Conservation (phyloP, 2,329 filamentous ascomycete species). For the Penicillium janthinellum region DNA sequence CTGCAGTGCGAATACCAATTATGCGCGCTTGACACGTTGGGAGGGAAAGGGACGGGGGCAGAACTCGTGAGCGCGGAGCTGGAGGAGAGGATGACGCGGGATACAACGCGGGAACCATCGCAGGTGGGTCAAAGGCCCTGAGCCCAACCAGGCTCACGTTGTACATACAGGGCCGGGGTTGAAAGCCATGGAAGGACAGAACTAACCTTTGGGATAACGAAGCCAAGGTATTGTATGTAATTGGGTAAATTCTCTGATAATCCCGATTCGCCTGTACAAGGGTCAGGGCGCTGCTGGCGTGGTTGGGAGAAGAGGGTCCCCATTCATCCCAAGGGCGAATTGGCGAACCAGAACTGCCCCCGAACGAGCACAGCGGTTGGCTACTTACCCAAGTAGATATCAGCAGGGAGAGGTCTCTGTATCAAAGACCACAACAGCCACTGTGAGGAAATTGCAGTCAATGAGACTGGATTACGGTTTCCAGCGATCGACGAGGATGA, state of each 20-base stretch:
- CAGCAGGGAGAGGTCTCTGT: background rate
- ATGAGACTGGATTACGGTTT: background rate
- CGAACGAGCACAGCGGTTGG: slow-evolving; percentile 21
- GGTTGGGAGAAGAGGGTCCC: slow-evolving; percentile 26
- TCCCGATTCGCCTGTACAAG: slow-evolving; percentile 28
- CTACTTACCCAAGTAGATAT: slow-evolving; percentile 21
- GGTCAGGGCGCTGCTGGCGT: slow-evolving; percentile 20
- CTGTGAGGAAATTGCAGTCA: background rate
- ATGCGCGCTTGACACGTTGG: slow-evolving; percentile 23
- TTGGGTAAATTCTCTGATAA: slow-evolving; percentile 13
- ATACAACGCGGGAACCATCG: slow-evolving; percentile 27
- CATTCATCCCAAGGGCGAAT: slow-evolving; percentile 34
- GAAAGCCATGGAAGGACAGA: background rate
- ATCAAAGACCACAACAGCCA: slow-evolving; percentile 6
- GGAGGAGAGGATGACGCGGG: slow-evolving; percentile 34
- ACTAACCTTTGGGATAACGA: slow-evolving; percentile 18
- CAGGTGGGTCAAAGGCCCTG: slow-evolving; percentile 31
- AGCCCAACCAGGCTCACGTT: slow-evolving; percentile 34
- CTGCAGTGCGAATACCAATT: slow-evolving; percentile 32
- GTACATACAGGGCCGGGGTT: slow-evolving; percentile 29
- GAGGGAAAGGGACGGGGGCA: slow-evolving; percentile 6
- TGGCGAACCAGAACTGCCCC: slow-evolving; percentile 42
- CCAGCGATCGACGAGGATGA: background rate
- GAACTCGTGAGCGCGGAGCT: slow-evolving; percentile 17
- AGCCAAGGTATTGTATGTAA: slow-evolving; percentile 1